Base-by-base conservation (phyloP, 345 rosid genomes). In the Brassica napus region DNA sequence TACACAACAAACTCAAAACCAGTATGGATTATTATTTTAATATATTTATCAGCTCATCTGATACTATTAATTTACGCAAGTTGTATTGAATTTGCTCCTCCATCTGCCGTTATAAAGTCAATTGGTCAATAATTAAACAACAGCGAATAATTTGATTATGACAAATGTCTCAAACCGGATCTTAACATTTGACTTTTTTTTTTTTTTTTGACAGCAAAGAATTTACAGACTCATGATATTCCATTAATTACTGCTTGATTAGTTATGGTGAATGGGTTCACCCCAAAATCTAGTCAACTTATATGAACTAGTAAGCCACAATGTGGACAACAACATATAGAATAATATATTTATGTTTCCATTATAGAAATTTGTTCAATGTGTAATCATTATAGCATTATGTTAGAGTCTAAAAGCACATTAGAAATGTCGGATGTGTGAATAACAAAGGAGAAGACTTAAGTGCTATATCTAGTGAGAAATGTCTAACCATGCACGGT, bases 401-500 rank as follows among this genome's bases (percentile, higher is more conserved):
- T 61, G 68, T 65, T 69, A 72, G 76, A 72, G 59, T 78, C 72
- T 72, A 66, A 66, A 78, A 57, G 76, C 63, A 61, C 61, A 57
- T n/a, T 1, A 39, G 28, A 34, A 42, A 23, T 75, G 78, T 65
- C 65, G 72, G 65, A 75, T 55, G 23, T 34, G 54, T 34, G 39
- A 54, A 65, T 24, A 24, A 66, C 72, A 75, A 65, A 35, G 30
- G 28, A 74, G 26, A 65, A 31, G 69, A 60, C 59, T 55, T 60
- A n/a, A 77, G 86, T 84, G 87, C 72, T 63, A 74, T 72, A 83
- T 79, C 87, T 86, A 86, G 85, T 77, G 79, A 79, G 77, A 83
- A 83, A 83, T 81, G 82, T 77, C 81, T 74, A 77, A 69, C 66
- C 75, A 76, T 62, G 79, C 75, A 52, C 71, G 78, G 37, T 80